Evolutionary conservation across 805 yeast species (phyloP).

Genomic region (Cyberlindnera saturnus): DNA sequence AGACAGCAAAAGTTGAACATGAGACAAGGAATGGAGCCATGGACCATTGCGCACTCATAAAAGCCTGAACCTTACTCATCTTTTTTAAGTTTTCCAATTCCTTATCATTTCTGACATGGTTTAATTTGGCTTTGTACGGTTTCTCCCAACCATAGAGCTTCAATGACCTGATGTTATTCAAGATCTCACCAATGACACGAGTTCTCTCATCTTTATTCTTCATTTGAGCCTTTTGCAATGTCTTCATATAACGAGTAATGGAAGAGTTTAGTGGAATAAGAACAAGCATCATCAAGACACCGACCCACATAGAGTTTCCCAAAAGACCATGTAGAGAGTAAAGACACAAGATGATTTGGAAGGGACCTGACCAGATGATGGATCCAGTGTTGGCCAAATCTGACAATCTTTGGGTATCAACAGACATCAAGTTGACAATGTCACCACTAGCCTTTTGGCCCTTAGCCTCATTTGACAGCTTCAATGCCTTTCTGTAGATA

Average conservation of each 20-base stretch:
- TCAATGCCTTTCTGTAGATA: slow-evolving; percentile 63
- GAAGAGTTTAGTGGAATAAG: slow-evolving; percentile 77
- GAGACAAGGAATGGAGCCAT: slow-evolving; percentile 88
- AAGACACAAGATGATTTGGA: slow-evolving; percentile 75
- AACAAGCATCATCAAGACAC: slow-evolving; percentile 70
- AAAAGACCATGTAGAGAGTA: slow-evolving; percentile 62
- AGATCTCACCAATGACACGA: slow-evolving; percentile 77
- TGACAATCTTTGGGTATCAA: slow-evolving; percentile 84
- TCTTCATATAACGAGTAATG: slow-evolving; percentile 62
- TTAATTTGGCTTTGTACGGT: slow-evolving; percentile 71
- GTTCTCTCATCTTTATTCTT: slow-evolving; percentile 87
- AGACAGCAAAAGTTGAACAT: slow-evolving; percentile 82
- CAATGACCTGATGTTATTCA: slow-evolving; percentile 86
- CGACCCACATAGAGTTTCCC: slow-evolving; percentile 95
- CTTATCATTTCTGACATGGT: slow-evolving; percentile 79
- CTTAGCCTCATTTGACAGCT: slow-evolving; percentile 65
- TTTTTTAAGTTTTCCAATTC: slow-evolving; percentile 71
- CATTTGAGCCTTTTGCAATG: slow-evolving; percentile 82
- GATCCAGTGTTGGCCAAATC: slow-evolving; percentile 75
- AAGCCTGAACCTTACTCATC: slow-evolving; percentile 68
- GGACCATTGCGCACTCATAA: slow-evolving; percentile 71
- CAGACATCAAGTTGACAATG: slow-evolving; percentile 90
- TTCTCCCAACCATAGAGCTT: slow-evolving; percentile 95
- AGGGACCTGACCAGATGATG: slow-evolving; percentile 89
- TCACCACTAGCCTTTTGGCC: slow-evolving; percentile 80